Base-by-base conservation (phyloP, 2,329 filamentous ascomycete species). In the Phyllosticta paracitricarpa region DNA sequence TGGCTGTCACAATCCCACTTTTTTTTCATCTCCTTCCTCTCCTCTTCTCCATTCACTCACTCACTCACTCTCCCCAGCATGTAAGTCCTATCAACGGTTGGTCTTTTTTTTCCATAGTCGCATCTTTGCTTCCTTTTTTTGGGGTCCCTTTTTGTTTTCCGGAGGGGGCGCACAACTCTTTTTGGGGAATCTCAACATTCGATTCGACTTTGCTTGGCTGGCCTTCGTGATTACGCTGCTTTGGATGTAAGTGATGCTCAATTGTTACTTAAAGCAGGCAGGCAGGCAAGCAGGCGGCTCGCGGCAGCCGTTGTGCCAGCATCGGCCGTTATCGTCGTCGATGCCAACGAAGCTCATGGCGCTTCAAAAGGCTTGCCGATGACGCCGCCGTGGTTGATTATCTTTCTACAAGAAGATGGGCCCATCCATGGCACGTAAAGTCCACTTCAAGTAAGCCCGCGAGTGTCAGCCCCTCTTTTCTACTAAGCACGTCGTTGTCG, bases 61-160 rank as follows among this genome's bases (percentile, higher is more conserved):
- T 48, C 14, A 6, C 14, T 17, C 35, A n/a, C 35, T 28, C 28
- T 61, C 25, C 58, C 52, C 59, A 51, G 57, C 55, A 61, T 61
- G 59, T 61, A 61, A 61, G 59, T 61, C 55, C 54, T 57, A 57
- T 25, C 14, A 61, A 61, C 58, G 59, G 59, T 61, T 61, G 59
- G 59, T 61, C 40, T 55, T 54, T 54, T 19, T 35, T 53, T 61
- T 57, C 55, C 35, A 53, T 57, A 57, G 55, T 51, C 40, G 24
- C 48, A 54, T 54, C 33, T 6, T n/a, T 51, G 40, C 58, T 52
- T 61, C 55, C 17, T 24, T 56, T 48, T 5, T 7, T 48, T n/a
- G 14, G 40, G 17, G n/a, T 17, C n/a, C 17, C n/a, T 48, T 30
- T 30, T 30, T 30, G 28, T 30, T 30, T 30, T 8, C 9, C 28